Percentiles rank a stretch among this genome's conserved stretches.
These are phyloP conservation scores for Chionographis japonica DNA, from an alignment of 106 monocot genomes.

Conservation along the genomic window DNA sequence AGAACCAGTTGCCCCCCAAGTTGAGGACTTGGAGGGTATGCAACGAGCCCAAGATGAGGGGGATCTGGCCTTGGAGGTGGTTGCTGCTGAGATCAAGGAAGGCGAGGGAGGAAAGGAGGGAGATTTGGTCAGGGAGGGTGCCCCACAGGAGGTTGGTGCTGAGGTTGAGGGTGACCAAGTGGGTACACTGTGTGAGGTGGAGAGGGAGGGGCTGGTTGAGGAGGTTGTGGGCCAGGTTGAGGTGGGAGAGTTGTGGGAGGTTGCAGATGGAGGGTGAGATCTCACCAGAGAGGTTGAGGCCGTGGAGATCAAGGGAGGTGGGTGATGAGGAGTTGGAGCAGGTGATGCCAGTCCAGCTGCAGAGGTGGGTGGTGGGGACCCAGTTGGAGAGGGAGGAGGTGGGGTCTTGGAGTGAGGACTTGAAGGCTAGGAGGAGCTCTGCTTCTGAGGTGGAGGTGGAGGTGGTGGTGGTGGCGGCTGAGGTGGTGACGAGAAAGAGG, in stretches of 20 bases:
- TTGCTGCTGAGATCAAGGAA: conserved; percentile 60
- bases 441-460: conserved; percentile 15
- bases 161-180: conserved; percentile 48
- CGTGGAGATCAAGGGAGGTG: conserved; percentile 41
- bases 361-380: conserved; percentile 30
- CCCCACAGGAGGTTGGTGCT: conserved; percentile 53
- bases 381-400: conserved; percentile 43
- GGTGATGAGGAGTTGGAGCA: conserved; percentile 30
- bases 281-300: conserved; percentile 57
- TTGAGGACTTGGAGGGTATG: conserved; percentile 43
- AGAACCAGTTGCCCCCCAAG: conserved; percentile 48
- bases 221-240: conserved; percentile 55
- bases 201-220: conserved; percentile 61
- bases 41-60: conserved; percentile 28
- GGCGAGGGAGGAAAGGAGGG: conserved; percentile 31
- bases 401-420: conserved; percentile 49
- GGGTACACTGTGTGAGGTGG: conserved; percentile 41
- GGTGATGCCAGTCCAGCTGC: conserved; percentile 61
- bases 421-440: conserved; percentile 64
- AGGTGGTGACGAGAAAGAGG: conserved; percentile 20
- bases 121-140: conserved; percentile 55
- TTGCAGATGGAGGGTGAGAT: conserved; percentile 50
- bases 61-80: conserved; percentile 45
- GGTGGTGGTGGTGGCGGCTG: not conserved
- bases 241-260: conserved; percentile 31